Conservation (phyloP, 1,284 basidiomycete species). For the Cutaneotrichosporon sp. region DNA sequence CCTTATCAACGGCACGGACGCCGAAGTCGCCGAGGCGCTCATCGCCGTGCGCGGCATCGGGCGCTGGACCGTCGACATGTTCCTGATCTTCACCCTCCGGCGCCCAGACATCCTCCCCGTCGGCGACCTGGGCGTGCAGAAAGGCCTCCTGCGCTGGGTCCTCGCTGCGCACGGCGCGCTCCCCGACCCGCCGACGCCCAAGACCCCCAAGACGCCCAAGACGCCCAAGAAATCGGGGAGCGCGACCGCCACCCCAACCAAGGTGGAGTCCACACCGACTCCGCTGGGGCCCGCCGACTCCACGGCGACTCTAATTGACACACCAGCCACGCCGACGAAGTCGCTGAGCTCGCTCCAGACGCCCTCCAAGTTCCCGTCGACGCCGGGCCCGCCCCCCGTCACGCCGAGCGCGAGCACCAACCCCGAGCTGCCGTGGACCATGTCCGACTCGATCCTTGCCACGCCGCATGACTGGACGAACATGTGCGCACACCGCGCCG, state of each 20-base stretch:
- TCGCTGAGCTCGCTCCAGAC: constrained; percentile 2
- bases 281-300: not conserved
- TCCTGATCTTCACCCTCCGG: constrained; percentile 80
- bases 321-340: not conserved
- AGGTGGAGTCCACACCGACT: not conserved
- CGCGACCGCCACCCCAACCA: constrained; percentile 18
- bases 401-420: constrained; percentile 23
- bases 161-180: constrained; percentile 62
- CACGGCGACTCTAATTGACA: not conserved
- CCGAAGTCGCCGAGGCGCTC: constrained; percentile 71
- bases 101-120: constrained; percentile 79
- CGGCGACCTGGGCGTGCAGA: constrained; percentile 79
- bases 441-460: constrained; percentile 17
- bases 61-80: constrained; percentile 74
- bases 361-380: constrained; percentile 15
- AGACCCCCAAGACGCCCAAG: constrained; percentile 56
- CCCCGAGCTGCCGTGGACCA: constrained; percentile 16
- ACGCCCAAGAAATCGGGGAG: constrained; percentile 25
- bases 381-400: constrained; percentile 19
- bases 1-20: constrained; percentile 68
- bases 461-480: constrained; percentile 28
- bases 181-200: constrained; percentile 24
- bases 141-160: constrained; percentile 74
- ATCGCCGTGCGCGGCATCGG: constrained; percentile 80
- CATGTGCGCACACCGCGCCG: constrained; percentile 23